Evolutionary conservation across 2,329 filamentous ascomycete species (phyloP).

Genomic region (Dothideomycetidae sp.): DNA sequence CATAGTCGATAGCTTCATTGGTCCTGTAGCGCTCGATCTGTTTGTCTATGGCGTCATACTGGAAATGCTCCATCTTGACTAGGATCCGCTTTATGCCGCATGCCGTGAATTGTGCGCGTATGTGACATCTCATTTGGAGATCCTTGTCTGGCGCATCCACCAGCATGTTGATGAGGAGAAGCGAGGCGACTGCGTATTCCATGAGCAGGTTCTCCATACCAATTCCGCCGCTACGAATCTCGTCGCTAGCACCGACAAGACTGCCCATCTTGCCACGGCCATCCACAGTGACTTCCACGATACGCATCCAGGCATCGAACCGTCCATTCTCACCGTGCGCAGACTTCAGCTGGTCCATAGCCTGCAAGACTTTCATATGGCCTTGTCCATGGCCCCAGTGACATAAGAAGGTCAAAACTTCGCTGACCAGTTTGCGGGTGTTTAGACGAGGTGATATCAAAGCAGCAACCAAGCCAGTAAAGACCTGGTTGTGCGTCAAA

Average conservation of each 20-base stretch:
- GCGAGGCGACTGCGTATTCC: conserved; percentile 93
- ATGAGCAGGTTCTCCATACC: conserved; percentile 98
- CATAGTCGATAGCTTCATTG: conserved; percentile 96
- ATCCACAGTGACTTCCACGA: conserved; percentile 93
- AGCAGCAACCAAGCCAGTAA: conserved; percentile 73
- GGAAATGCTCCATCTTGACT: conserved; percentile 94
- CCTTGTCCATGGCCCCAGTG: conserved; percentile 85
- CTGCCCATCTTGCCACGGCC: conserved; percentile 98
- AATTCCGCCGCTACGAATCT: conserved; percentile 87
- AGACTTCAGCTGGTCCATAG: conserved; percentile 79
- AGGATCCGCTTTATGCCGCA: conserved; percentile 90
- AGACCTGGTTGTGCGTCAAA: conserved; percentile 73
- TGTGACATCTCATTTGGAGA: conserved; percentile 80
- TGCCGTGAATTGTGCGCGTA: conserved; percentile 87
- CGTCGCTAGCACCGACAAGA: conserved; percentile 88
- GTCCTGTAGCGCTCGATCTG: conserved; percentile 86
- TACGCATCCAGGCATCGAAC: conserved; percentile 97
- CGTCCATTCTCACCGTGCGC: conserved; percentile 83
- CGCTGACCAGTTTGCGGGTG: conserved; percentile 86
- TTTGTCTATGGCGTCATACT: conserved; percentile 97
- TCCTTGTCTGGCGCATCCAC: conserved; percentile 83
- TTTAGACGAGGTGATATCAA: conserved; percentile 79
- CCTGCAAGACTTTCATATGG: conserved; percentile 84
- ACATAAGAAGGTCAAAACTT: conserved; percentile 90
- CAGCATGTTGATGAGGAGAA: conserved; percentile 93